phyloP scores from a whole-genome alignment of 805 yeast species.

The Wickerhamomyces subpelliculosus region DNA sequence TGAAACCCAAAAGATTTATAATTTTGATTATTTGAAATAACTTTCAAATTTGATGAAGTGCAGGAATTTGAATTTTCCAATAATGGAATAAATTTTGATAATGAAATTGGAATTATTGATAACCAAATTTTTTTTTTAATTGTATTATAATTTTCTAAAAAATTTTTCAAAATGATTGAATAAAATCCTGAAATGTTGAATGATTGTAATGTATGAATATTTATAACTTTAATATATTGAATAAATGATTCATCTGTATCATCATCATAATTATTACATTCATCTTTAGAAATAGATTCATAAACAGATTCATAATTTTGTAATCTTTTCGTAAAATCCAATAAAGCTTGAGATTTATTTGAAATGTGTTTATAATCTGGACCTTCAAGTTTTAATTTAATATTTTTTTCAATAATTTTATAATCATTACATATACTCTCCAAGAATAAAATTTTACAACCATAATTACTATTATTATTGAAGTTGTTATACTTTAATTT shows the following conservation, averaged over 20 bases:
- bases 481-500: conserved; percentile 31
- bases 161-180: conserved; percentile 13
- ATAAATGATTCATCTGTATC: conserved; percentile 38
- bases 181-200: conserved; percentile 39
- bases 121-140: conserved; percentile 16
- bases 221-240: conserved; percentile 56
- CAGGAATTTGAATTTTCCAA: no score
- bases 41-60: no score
- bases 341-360: conserved; percentile 18
- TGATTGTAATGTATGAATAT: conserved; percentile 50
- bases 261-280: no score
- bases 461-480: conserved; percentile 19
- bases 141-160: conserved; percentile 15
- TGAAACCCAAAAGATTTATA: neutral
- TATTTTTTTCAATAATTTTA: conserved; percentile 23
- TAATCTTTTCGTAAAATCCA: conserved; percentile 37
- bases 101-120: no score
- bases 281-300: conserved; percentile 36
- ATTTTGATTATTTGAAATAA: no score
- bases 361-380: conserved; percentile 22
- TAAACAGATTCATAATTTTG: conserved; percentile 47
- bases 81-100: no score
- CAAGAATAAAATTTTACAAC: conserved; percentile 36
- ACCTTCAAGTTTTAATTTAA: conserved; percentile 25
- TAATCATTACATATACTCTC: conserved; percentile 27